These are phyloP conservation scores for Pichia sp. DNA, from an alignment of 1,139 yeast genomes.

Conservation along the genomic window DNA sequence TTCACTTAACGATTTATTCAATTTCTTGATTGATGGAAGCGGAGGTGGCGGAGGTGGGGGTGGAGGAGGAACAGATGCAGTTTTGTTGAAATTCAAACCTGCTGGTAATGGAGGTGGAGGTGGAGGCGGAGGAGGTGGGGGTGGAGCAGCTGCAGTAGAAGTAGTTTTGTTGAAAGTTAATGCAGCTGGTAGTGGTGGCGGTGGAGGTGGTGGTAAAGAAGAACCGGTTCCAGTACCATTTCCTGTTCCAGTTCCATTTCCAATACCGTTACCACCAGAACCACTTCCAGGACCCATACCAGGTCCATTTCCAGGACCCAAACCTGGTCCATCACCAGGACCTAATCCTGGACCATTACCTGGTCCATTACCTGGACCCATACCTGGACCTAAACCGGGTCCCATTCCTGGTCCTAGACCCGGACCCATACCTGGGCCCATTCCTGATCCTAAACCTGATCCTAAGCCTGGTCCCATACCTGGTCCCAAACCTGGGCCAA, in stretches of 20 bases:
- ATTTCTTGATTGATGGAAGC: background rate
- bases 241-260: no score
- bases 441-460: constrained; percentile 9
- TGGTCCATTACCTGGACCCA: constrained; percentile 10
- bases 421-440: constrained; percentile 9
- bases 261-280: no score
- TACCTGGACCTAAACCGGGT: constrained; percentile 4
- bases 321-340: no score
- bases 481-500: constrained; percentile 9
- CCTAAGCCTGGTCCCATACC: constrained; percentile 12
- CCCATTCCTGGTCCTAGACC: constrained; percentile 8
- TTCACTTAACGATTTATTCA: background rate
- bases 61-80: constrained; percentile 5
- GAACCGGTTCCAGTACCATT: no score
- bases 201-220: constrained; percentile 3
- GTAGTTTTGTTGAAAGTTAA: no score
- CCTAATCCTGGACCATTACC: no score
- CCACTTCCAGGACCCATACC: no score
- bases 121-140: constrained; percentile 6
- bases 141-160: no score
- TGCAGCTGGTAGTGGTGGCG: no score
- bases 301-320: no score
- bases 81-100: no score
- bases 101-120: background rate
- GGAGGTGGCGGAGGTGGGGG: constrained; percentile 3